A percentile compares a stretch with the other conserved stretches of the same genome.
These are phyloP conservation scores for Parathielavia hyrcaniae DNA, from an alignment of 495 filamentous ascomycete genomes.

Conservation along the genomic window DNA sequence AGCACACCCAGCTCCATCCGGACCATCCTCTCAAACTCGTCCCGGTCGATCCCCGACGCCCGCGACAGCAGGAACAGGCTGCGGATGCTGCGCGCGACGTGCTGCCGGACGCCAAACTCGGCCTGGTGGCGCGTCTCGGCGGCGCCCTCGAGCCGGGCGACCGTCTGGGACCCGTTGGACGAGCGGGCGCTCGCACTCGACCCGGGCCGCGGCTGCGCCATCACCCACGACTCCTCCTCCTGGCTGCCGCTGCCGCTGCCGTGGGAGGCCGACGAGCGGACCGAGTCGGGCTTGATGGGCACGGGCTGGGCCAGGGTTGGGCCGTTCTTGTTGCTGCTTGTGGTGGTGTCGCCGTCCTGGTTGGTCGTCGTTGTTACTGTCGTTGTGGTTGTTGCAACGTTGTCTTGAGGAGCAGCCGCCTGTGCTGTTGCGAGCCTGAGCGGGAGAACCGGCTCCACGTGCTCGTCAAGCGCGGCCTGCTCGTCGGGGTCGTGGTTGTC, in stretches of 20 bases:
- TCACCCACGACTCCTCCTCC: slow-evolving; percentile 25
- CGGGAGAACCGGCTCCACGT: slow-evolving; percentile 32
- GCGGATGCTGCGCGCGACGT: slow-evolving; percentile 81
- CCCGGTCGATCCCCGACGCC: slow-evolving; percentile 69
- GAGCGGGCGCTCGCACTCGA: slow-evolving; percentile 47
- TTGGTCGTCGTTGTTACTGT: slow-evolving; percentile 17
- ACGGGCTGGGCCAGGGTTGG: not conserved
- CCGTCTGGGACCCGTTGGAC: slow-evolving; percentile 45
- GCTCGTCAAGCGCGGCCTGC: slow-evolving; percentile 49
- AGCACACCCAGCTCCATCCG: slow-evolving; percentile 73
- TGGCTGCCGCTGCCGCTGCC: slow-evolving; percentile 13
- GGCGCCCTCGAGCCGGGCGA: slow-evolving; percentile 60
- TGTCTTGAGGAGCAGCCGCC: slow-evolving; percentile 13
- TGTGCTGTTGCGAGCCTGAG: slow-evolving; percentile 30
- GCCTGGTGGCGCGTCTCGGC: slow-evolving; percentile 59
- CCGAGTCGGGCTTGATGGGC: slow-evolving; percentile 30
- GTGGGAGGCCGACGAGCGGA: slow-evolving; percentile 26
- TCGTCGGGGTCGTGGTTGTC: slow-evolving; percentile 79
- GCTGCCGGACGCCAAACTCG: slow-evolving; percentile 80
- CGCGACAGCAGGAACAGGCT: slow-evolving; percentile 78
- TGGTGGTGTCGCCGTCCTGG: too few relatives aligned
- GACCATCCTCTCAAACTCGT: slow-evolving; percentile 78
- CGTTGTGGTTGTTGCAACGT: slow-evolving; percentile 19
- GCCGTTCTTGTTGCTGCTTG: slow-evolving; percentile 3
- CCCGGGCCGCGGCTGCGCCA: slow-evolving; percentile 44